Conservation (phyloP, 164 flowering plant species). For the Vitis amurensis region DNA sequence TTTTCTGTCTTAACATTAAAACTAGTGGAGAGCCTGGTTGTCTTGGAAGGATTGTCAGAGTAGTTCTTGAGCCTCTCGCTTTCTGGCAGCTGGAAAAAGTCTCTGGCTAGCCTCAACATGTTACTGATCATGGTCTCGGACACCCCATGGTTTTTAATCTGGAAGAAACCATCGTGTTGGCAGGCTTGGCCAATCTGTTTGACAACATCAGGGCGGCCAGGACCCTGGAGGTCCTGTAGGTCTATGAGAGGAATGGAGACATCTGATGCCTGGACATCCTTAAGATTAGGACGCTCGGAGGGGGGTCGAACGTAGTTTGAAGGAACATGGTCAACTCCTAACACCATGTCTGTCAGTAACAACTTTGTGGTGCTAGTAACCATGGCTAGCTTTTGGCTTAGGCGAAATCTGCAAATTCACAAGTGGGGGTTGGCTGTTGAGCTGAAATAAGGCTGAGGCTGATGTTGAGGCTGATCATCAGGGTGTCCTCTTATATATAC, state of each 20-base stretch:
- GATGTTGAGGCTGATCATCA: too few relatives aligned
- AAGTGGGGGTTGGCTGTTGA: too few relatives aligned
- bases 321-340: slow-evolving; percentile 26
- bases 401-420: too few relatives aligned
- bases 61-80: slow-evolving; percentile 56
- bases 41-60: slow-evolving; percentile 52
- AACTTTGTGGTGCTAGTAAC: slow-evolving; percentile 5
- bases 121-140: slow-evolving; percentile 34
- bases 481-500: too few relatives aligned
- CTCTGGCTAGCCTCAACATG: slow-evolving; percentile 37
- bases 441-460: too few relatives aligned
- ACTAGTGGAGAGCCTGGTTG: slow-evolving; percentile 59
- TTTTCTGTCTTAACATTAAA: slow-evolving; percentile 61
- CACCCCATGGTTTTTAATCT: slow-evolving; percentile 68
- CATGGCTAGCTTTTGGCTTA: not conserved
- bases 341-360: slow-evolving; percentile 32
- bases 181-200: slow-evolving; percentile 46
- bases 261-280: slow-evolving; percentile 16
- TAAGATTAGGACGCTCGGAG: slow-evolving; percentile 52
- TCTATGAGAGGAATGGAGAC: slow-evolving; percentile 49
- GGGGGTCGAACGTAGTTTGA: slow-evolving; percentile 43
- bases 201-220: slow-evolving; percentile 28
- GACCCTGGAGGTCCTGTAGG: slow-evolving; percentile 34
- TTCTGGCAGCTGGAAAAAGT: slow-evolving; percentile 57
- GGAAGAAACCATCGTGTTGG: slow-evolving; percentile 54